Percentiles rank a stretch among this genome's conserved stretches.
Evolutionary conservation across 176 grass and related monocot species (phyloP).

Genomic region (Triticum dicoccoides): DNA sequence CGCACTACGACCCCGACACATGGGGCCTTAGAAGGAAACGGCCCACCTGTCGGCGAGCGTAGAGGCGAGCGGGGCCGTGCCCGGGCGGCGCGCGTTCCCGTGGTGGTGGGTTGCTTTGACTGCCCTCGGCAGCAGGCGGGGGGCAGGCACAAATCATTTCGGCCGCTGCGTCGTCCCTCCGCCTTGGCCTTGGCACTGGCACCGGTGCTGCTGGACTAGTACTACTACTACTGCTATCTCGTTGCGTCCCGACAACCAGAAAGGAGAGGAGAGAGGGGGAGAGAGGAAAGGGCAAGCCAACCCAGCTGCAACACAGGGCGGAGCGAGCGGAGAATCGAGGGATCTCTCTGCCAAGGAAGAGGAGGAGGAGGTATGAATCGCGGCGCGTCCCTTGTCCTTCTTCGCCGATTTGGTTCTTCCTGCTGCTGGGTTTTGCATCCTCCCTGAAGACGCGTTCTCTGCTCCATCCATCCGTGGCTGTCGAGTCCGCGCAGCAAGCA

Average conservation of each 20-base stretch:
- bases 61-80: background rate
- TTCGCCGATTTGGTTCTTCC: slow-evolving; percentile 1
- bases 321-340: background rate
- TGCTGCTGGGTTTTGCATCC: background rate
- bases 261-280: slow-evolving; percentile 3
- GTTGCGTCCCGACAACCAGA: slow-evolving; percentile 49
- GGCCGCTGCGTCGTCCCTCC: slow-evolving; percentile 24
- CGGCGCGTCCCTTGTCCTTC: background rate
- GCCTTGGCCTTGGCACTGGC: background rate
- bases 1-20: background rate
- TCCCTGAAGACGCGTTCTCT: background rate
- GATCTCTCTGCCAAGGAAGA: background rate
- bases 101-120: slow-evolving; percentile 47
- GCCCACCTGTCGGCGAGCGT: background rate
- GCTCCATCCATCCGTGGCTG: background rate
- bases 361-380: slow-evolving; percentile 28
- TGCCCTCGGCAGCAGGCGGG: slow-evolving; percentile 22
- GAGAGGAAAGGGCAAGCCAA: background rate
- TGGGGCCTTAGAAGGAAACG: fast-evolving
- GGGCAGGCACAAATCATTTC: slow-evolving; percentile 54
- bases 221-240: background rate
- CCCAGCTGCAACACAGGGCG: background rate
- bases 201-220: background rate
- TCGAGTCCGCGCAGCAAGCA: background rate
- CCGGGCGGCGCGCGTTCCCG: background rate